Evolutionary conservation across 805 yeast species (phyloP).

Genomic region (Schwanniomyces pseudopolymorphus): DNA sequence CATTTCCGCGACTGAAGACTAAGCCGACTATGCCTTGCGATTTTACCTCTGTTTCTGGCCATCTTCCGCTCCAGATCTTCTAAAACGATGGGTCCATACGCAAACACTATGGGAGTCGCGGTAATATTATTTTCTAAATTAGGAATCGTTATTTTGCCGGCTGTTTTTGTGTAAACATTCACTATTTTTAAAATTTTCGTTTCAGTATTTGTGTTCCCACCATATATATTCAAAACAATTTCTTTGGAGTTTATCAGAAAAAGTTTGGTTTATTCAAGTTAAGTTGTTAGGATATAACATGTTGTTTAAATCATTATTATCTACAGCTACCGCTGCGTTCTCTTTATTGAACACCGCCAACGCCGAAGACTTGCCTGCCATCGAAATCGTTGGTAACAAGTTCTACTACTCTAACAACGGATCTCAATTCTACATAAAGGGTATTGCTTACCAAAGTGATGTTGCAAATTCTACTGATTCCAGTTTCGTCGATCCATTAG

Average conservation of each 20-base stretch:
- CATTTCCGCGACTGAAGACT: not conserved
- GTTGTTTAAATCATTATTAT: slow-evolving; percentile 34
- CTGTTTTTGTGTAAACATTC: not conserved
- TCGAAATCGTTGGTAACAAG: slow-evolving; percentile 75
- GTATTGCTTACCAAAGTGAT: slow-evolving; percentile 79
- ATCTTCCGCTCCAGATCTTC: not conserved
- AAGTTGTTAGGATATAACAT: slow-evolving; percentile 11
- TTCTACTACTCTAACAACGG: slow-evolving; percentile 77
- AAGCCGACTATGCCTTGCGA: not conserved
- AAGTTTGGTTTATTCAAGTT: slow-evolving; percentile 1
- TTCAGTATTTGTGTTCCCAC: slow-evolving; percentile 1
- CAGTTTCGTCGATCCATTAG: slow-evolving; percentile 67
- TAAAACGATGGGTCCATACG: not conserved
- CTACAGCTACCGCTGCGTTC: slow-evolving; percentile 22
- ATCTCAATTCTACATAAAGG: slow-evolving; percentile 73
- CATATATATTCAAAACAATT: not conserved
- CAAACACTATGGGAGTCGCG: not conserved
- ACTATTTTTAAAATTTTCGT: not conserved
- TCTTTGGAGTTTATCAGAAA: not conserved
- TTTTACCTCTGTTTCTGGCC: not conserved
- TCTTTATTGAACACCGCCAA: slow-evolving; percentile 11
- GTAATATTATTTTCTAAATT: not conserved
- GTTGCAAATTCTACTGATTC: slow-evolving; percentile 47
- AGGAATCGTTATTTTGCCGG: not conserved
- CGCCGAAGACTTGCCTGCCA: slow-evolving; percentile 55